Evolutionary conservation across 2,329 filamentous ascomycete species (phyloP).

Genomic region (Talaromyces sp.): DNA sequence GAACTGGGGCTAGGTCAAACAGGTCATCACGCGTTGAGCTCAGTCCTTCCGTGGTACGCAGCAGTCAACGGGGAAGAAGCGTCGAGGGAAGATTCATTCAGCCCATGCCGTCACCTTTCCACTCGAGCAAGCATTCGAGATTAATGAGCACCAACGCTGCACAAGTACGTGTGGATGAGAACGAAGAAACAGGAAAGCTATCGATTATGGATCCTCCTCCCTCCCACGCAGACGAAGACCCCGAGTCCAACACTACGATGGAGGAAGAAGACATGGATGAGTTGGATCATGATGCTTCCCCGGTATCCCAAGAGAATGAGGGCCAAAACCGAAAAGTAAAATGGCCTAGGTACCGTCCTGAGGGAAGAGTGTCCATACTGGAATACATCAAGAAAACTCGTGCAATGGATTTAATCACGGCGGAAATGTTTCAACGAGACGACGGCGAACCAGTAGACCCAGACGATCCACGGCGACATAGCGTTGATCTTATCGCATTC

Average conservation of each 20-base stretch:
- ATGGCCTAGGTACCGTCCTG: not conserved
- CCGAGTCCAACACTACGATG: not conserved
- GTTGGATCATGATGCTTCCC: not conserved
- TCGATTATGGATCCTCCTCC: not conserved
- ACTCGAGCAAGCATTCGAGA: not conserved
- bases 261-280: not conserved
- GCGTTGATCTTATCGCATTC: conserved; percentile 22
- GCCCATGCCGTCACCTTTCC: not conserved
- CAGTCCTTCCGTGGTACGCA: not conserved
- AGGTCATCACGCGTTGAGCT: not conserved
- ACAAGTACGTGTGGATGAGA: not conserved
- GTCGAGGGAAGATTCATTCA: not conserved
- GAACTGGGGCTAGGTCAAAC: not conserved
- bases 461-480: not conserved
- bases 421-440: not conserved
- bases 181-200: not conserved
- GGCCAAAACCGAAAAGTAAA: not conserved
- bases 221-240: not conserved
- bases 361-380: not conserved
- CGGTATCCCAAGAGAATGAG: not conserved
- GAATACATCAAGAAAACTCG: not conserved
- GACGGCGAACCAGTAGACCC: not conserved
- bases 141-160: conserved; percentile 5
- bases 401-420: not conserved
- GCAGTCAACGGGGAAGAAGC: not conserved